Conservation (phyloP, 2,329 filamentous ascomycete species). For the Fusarium paranaense region DNA sequence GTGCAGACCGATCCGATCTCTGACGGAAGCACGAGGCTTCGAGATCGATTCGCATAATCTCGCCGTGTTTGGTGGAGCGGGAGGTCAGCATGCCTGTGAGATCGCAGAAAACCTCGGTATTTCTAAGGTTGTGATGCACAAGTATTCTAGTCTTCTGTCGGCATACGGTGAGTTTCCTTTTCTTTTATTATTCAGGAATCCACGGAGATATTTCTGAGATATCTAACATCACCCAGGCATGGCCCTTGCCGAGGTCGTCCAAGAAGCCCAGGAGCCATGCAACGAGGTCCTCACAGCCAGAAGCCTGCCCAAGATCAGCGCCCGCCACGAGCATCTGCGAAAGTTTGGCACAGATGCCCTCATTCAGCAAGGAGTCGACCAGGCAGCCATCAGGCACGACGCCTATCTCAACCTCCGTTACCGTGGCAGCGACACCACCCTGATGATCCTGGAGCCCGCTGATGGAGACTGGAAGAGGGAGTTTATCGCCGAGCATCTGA, state of each 20-base stretch:
- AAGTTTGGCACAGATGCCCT: constrained; percentile 46
- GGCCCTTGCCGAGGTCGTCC: constrained; percentile 57
- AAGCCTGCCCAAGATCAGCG: constrained; percentile 34
- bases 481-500: constrained; percentile 43
- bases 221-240: constrained; percentile 46
- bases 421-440: constrained; percentile 53
- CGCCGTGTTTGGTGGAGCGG: constrained; percentile 47
- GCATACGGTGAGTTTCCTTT: constrained; percentile 51
- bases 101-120: constrained; percentile 56
- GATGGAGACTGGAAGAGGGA: constrained; percentile 36
- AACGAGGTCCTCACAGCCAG: constrained; percentile 41
- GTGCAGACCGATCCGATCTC: constrained; percentile 71
- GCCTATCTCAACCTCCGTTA: constrained; percentile 58
- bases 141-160: constrained; percentile 58
- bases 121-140: constrained; percentile 54
- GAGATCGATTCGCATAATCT: constrained; percentile 37
- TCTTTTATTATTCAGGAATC: not conserved
- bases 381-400: constrained; percentile 56
- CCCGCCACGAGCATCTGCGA: constrained; percentile 32
- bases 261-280: constrained; percentile 51
- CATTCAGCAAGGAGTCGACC: constrained; percentile 49
- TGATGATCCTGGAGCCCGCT: constrained; percentile 50
- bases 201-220: not conserved
- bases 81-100: constrained; percentile 56
- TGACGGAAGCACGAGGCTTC: constrained; percentile 40